A percentile compares a stretch with the other conserved stretches of the same genome.
Conservation (phyloP, 2,329 filamentous ascomycete species). For the Chaetomium strumarium region DNA sequence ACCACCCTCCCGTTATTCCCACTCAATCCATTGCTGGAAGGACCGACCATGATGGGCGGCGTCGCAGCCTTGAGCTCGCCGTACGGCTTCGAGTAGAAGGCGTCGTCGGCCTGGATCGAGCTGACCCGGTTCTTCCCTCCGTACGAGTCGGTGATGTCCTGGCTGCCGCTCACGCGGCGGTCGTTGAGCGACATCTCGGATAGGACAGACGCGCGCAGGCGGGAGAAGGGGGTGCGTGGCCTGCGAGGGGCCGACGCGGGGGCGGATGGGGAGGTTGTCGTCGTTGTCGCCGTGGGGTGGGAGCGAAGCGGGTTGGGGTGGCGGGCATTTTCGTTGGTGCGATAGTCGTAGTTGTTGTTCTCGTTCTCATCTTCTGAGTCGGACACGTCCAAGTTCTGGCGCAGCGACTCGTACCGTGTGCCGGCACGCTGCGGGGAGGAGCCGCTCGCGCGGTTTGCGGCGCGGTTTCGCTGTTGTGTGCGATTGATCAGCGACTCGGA, state of each 20-base stretch:
- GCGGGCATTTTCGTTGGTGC: slow-evolving; percentile 14
- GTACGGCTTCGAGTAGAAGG: slow-evolving; percentile 53
- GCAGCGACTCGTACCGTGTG: slow-evolving; percentile 42
- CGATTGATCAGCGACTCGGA: slow-evolving; percentile 49
- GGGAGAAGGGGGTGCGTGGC: slow-evolving; percentile 30
- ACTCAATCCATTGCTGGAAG: too few relatives aligned
- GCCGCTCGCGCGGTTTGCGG: slow-evolving; percentile 31
- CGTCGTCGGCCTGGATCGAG: slow-evolving; percentile 44
- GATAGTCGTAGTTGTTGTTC: slow-evolving; percentile 11
- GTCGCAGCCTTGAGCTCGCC: slow-evolving; percentile 50
- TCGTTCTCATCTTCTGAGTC: slow-evolving; percentile 34
- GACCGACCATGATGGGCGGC: slow-evolving; percentile 48
- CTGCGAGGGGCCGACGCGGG: slow-evolving; percentile 20
- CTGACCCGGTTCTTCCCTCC: slow-evolving; percentile 32
- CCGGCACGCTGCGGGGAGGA: slow-evolving; percentile 25
- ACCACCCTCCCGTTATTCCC: slow-evolving; percentile 37
- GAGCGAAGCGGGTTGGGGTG: slow-evolving; percentile 50
- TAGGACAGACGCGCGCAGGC: slow-evolving; percentile 31
- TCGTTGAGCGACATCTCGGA: slow-evolving; percentile 43
- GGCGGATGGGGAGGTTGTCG: slow-evolving; percentile 14
- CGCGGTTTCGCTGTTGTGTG: slow-evolving; percentile 47
- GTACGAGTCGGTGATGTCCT: slow-evolving; percentile 39
- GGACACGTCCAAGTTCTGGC: slow-evolving; percentile 36
- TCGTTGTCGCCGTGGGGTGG: slow-evolving; percentile 39
- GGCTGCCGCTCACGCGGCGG: slow-evolving; percentile 37